phyloP scores from a whole-genome alignment of 2,329 filamentous ascomycete species.

The Colletotrichum karsti region DNA sequence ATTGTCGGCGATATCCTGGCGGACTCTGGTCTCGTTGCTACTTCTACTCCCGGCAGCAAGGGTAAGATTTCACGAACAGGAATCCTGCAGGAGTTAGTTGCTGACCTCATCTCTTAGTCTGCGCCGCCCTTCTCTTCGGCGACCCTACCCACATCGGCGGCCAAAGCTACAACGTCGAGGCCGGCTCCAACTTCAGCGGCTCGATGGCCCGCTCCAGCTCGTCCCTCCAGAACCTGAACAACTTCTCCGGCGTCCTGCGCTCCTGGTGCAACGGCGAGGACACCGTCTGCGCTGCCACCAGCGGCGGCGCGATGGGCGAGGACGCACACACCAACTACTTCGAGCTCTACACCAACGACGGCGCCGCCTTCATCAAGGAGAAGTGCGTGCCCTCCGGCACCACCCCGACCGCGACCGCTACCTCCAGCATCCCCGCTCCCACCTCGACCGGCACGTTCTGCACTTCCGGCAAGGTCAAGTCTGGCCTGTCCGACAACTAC shows the following conservation, averaged over 20 bases:
- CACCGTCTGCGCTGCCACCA: constrained; percentile 47
- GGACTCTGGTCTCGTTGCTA: constrained; percentile 36
- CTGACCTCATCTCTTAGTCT: constrained; percentile 32
- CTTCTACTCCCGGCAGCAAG: constrained; percentile 38
- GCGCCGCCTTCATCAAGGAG: constrained; percentile 26
- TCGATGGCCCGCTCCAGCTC: constrained; percentile 17
- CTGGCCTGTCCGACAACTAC: constrained; percentile 39
- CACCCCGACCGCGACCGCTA: constrained; percentile 2
- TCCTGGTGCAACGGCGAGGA: constrained; percentile 47
- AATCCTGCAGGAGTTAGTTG: background rate
- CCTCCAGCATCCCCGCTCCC: constrained; percentile 9
- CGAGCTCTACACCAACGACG: constrained; percentile 23
- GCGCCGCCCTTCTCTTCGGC: constrained; percentile 43
- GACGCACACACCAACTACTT: constrained; percentile 45
- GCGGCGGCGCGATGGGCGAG: constrained; percentile 32
- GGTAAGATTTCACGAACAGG: constrained; percentile 35
- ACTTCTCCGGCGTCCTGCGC: constrained; percentile 29
- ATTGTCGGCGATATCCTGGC: constrained; percentile 46
- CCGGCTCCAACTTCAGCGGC: constrained; percentile 31
- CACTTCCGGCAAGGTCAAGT: constrained; percentile 36
- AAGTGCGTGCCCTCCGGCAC: constrained; percentile 14
- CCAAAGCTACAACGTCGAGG: constrained; percentile 43
- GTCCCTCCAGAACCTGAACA: constrained; percentile 16
- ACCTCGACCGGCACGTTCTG: constrained; percentile 31
- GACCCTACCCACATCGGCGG: constrained; percentile 42